A percentile compares a stretch with the other conserved stretches of the same genome.
These are phyloP conservation scores for Raphanus raphanistrum DNA, from an alignment of 345 rosid species.

Conservation along the genomic window DNA sequence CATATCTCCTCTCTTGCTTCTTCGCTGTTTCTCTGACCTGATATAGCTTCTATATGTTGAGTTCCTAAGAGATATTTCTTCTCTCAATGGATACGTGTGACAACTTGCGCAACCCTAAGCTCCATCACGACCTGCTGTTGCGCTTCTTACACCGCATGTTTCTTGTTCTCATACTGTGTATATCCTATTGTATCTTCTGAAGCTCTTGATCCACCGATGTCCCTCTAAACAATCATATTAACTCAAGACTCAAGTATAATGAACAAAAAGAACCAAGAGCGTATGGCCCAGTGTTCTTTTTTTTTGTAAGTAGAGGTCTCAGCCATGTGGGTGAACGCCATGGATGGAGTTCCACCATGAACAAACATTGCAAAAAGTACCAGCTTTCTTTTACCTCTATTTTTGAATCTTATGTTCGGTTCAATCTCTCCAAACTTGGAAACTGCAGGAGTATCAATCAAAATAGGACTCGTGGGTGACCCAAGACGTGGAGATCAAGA, in stretches of 20 bases:
- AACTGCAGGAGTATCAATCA: slow-evolving; percentile 55
- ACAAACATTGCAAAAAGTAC: background rate
- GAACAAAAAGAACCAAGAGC: background rate
- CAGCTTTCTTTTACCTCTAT: slow-evolving; percentile 57
- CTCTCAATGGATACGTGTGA: slow-evolving; percentile 16
- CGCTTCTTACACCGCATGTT: too few relatives aligned
- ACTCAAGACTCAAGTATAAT: background rate
- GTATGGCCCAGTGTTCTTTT: background rate
- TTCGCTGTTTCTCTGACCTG: too few relatives aligned
- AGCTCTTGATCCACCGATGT: too few relatives aligned
- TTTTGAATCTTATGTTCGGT: slow-evolving; percentile 69
- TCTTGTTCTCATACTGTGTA: too few relatives aligned
- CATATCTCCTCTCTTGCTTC: slow-evolving; percentile 62
- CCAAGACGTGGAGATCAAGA: slow-evolving; percentile 28
- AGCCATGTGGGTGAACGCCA: background rate
- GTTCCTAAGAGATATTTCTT: too few relatives aligned
- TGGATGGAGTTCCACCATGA: too few relatives aligned
- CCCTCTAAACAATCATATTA: background rate
- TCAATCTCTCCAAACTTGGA: slow-evolving; percentile 60
- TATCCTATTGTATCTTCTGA: too few relatives aligned
- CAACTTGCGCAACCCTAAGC: too few relatives aligned
- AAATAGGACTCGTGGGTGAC: slow-evolving; percentile 28
- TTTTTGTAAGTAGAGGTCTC: background rate
- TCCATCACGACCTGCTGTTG: too few relatives aligned
- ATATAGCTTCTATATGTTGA: too few relatives aligned